A percentile compares a stretch with the other conserved stretches of the same genome.
These are phyloP conservation scores for Pseudozyma sp. DNA, from an alignment of 1,284 basidiomycete species.

Conservation along the genomic window DNA sequence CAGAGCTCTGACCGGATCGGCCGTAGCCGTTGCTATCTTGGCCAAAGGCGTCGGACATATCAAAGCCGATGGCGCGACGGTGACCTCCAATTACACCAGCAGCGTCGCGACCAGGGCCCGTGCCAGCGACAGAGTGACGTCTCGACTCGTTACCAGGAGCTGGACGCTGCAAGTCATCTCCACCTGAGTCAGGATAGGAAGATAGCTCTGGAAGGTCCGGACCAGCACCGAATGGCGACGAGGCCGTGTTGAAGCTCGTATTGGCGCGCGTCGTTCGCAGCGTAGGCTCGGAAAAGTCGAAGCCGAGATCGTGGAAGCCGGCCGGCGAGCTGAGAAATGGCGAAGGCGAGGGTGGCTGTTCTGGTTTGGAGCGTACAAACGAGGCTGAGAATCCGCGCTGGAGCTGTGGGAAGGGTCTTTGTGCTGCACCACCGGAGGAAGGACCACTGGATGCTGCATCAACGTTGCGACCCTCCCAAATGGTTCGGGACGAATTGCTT, in stretches of 20 bases:
- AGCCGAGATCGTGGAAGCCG: constrained; percentile 28
- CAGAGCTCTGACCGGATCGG: not conserved
- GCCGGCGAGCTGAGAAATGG: constrained; percentile 43
- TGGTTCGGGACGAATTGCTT: constrained; percentile 18
- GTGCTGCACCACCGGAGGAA: constrained; percentile 11
- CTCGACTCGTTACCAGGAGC: constrained; percentile 49
- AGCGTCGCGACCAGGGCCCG: constrained; percentile 15
- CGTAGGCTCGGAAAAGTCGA: constrained; percentile 28
- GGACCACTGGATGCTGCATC: constrained; percentile 13
- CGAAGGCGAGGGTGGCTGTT: constrained; percentile 20
- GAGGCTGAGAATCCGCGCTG: constrained; percentile 44
- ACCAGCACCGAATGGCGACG: constrained; percentile 34
- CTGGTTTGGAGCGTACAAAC: constrained; percentile 28
- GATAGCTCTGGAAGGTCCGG: constrained; percentile 34
- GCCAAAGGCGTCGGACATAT: constrained; percentile 14
- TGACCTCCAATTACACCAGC: constrained; percentile 44
- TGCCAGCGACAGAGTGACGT: constrained; percentile 53
- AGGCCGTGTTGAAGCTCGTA: constrained; percentile 15
- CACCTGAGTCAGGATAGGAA: constrained; percentile 22
- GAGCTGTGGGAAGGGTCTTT: constrained; percentile 25
- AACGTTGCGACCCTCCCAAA: constrained; percentile 26
- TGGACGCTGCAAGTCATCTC: constrained; percentile 3
- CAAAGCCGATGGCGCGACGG: constrained; percentile 58
- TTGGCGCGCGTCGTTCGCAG: constrained; percentile 18
- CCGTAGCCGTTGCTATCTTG: not conserved